Evolutionary conservation across 345 rosid genomes (phyloP), one percentile per base, ranked within the genome.

Genomic region (Acer saccharum): DNA sequence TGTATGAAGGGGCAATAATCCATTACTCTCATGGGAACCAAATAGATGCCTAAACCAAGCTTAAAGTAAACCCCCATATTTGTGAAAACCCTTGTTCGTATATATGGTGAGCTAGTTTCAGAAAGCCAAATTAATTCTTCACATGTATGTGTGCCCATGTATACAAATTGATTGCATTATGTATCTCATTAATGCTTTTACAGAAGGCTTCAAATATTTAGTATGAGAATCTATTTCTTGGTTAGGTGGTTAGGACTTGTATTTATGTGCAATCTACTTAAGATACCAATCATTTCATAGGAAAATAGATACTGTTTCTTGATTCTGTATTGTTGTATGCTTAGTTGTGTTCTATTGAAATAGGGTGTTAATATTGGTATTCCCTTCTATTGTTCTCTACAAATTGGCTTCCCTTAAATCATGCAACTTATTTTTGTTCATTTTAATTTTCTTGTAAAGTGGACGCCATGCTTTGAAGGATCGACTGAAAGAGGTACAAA

Each of bases 401-500:
- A 2, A 69, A 32, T 65, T 48, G 14, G 14, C 54, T 57, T 62
- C 16, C 29, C 57, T 21, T 3, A 50, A 54, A 50, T 63, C 61
- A 62, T 50, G 13, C 46, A 44, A 69, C 48, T 1, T 35, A 23
- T 72, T 44, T 23, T 69, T 77, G 41, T 52, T 6, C 78, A 76
- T 71, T 68, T 46, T 46, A 23, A 76, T 76, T 41, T 74, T 69
- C 16, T 73, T 82, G 50, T 85, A 73, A 79, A 96, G 99, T 80
- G 99, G 99, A 46, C 98, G 98, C 13, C 98, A 96, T 80, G 99
- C 98, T 65, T 83, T 96, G 77, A 92, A 79, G 75, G 92, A 84
- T 84, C 91, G 91, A 81, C 80, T 96, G 79, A 80, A 71, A 60
- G 95, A 94, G 98, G 99, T 96, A 89, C 41, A 44, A 17, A 23